Base-by-base conservation (phyloP, 768 basidiomycete species). In the Boletales sp. region DNA sequence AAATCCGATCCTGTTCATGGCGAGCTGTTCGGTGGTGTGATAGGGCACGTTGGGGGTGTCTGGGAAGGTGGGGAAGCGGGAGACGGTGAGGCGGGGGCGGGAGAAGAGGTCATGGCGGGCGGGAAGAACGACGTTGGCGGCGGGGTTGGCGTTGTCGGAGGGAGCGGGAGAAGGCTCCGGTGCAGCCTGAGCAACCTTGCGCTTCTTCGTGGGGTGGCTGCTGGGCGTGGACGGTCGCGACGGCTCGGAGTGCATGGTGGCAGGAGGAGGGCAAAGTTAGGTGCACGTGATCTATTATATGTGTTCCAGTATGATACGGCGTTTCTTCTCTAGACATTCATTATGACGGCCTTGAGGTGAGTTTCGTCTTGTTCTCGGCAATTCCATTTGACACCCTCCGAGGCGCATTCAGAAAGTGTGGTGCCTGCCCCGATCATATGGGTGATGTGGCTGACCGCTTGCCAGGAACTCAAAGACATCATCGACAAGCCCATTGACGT, bases 341-440 rank as follows among this genome's bases (percentile, higher is more conserved):
- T 39, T 31, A 74, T 74, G 74, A 72, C 74, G 28, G 70, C 74
- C 32, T 44, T 74, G 41, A 65, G 74, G 74, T 71, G 61, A 45
- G 64, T 45, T 5, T 5, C 28, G 38, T 47, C 37, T 42, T 51
- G 9, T 41, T 41, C 19, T 47, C 14, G 12, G 34, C 36, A n/a
- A 41, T 46, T 19, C 34, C 6, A 5, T 38, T 57, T 73, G 49
- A 72, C 59, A 44, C 35, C 43, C 35, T 44, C 51, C 54, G 32
- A 89, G 88, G 53, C 86, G 88, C 44, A 84, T 91, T 25, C 85
- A 87, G 60, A 87, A 83, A 75, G 88, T 87, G 58, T n/a, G 3
- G 28, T 54, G 19, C 28, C 34, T 51, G 46, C 25, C 7, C 44
- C 41, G 47, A 36, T 46, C 28, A 46, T 43, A 21, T 18, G 19